A percentile compares a stretch with the other conserved stretches of the same genome.
These are phyloP conservation scores for Coix lacrymajobi DNA, from an alignment of 176 grass and related monocot genomes.

Conservation along the genomic window DNA sequence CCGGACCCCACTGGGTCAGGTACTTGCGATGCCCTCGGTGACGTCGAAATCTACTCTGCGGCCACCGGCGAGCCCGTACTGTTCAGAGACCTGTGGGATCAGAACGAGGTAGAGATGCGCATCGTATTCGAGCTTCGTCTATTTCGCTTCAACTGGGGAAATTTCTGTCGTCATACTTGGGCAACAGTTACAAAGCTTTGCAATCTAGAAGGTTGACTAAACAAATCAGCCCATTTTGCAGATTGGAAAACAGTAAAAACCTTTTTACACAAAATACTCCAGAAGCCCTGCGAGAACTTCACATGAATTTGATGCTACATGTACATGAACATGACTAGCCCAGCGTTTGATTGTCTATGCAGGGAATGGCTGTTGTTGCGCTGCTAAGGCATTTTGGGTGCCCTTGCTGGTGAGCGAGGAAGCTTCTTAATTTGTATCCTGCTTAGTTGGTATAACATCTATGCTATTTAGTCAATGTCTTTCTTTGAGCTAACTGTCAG, in stretches of 20 bases:
- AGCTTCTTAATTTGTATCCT: neutral
- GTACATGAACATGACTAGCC: neutral
- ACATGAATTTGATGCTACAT: neutral
- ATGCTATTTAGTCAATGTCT: neutral
- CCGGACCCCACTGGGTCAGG: neutral
- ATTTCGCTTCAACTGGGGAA: neutral
- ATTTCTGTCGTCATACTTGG: neutral
- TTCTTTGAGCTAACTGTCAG: slow-evolving; percentile 14
- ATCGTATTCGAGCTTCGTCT: neutral
- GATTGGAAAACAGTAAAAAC: neutral
- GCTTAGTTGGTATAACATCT: neutral
- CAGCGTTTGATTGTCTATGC: neutral
- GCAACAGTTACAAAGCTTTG: neutral
- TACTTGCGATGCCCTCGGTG: slow-evolving; percentile 38
- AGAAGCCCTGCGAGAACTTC: neutral
- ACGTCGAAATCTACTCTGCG: slow-evolving; percentile 51
- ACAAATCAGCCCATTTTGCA: neutral
- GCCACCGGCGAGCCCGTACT: slow-evolving; percentile 62
- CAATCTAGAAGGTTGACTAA: neutral
- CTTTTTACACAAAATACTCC: neutral
- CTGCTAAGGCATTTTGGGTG: slow-evolving; percentile 88
- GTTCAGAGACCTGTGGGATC: slow-evolving; percentile 68
- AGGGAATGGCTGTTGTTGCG: slow-evolving; percentile 75
- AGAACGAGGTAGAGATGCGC: slow-evolving; percentile 42
- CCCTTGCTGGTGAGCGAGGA: slow-evolving; percentile 34